Evolutionary conservation across 257 asterid genomes (phyloP), one percentile per base, ranked within the genome.

Genomic region (Scutellaria minor): DNA sequence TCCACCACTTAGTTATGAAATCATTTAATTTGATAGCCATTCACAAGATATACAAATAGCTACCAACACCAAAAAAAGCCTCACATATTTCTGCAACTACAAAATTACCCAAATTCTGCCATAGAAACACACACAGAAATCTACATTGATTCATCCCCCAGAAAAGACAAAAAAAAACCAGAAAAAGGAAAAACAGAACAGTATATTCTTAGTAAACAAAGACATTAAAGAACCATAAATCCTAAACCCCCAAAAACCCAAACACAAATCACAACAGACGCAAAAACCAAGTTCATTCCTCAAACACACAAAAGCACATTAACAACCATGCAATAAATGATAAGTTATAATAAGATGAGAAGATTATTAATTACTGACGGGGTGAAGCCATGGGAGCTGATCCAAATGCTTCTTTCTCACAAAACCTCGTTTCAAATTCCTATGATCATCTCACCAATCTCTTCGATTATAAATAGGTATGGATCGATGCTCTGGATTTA

Each of bases 361-460:
- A 51, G 44, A 72, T 31, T 3, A n/a, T 15, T 2, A 31, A 65
- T 3, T 6, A 77, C 87, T 75, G 31, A 78, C 83, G 81, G 75
- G 66, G 67, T 8, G 85, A 80, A 80, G 74, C 81, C 87, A 83
- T 83, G 64, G 77, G 46, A 24, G 81, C 51, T 72, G 81, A 75
- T 72, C 76, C 46, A 52, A 40, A 27, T 37, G 64, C 70, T 77
- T 65, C 57, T 4, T 60, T 22, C 31, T n/a, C 39, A 47, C 73
- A 40, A 24, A 66, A 13, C 42, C 69, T 64, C 6, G 39, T 47
- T 59, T 39, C 54, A 54, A 73, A 68, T 62, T 65, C 39, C 56
- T 24, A 44, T 4, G 22, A 58, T 24, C 51, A 45, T 60, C 40
- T 7, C 18, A 20, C 20, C 69, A 41, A 31, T 31, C 37, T 55